Evolutionary conservation across 1,284 basidiomycete genomes (phyloP), one percentile per base, ranked within the genome.

Genomic region (Naganishia albida): DNA sequence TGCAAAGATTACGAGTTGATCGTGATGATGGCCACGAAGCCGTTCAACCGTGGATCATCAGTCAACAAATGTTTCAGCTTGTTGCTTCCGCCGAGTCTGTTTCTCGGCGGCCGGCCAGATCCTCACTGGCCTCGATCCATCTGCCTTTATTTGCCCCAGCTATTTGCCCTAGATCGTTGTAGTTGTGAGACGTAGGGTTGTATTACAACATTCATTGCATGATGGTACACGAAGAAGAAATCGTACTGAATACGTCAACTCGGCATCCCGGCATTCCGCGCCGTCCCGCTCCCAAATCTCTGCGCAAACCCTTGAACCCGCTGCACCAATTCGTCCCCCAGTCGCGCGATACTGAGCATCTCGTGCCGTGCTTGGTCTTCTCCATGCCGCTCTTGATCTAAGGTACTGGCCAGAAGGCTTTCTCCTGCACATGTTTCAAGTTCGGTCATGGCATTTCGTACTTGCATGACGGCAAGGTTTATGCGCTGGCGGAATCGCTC

Each of bases 31-130:
- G 23, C 7, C n/a, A 48, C n/a, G 46, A 20, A 23, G n/a, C 46
- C 20, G 25, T 25, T 20, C 13, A 34, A 6, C 34, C n/a, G n/a
- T n/a, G n/a, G 43, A 59, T 49, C 46, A 39, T 60, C 46, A 46
- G 3, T 60, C 46, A 60, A 60, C 56, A 49, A 50, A 60, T 28
- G 56, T 50, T 60, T 60, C 56, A 40, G n/a, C 30, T 38, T 59
- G 48, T 39, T 60, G 56, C 2, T 39, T 60, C 56, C 56, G 56
- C 56, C 46, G n/a, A 48, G 2, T 3, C 10, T 34, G 34, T 10
- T 34, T 34, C 34, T 34, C 34, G 34, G 34, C 34, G 34, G 34
- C 34, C 34, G 34, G 10, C 10, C 6, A 34, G 34, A 6, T 34
- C 10, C 34, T 34, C 34, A 10, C 34, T 10, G 10, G 34, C 10